phyloP scores from a whole-genome alignment of 129 eudicot genomes.

The Flaveria brownii region DNA sequence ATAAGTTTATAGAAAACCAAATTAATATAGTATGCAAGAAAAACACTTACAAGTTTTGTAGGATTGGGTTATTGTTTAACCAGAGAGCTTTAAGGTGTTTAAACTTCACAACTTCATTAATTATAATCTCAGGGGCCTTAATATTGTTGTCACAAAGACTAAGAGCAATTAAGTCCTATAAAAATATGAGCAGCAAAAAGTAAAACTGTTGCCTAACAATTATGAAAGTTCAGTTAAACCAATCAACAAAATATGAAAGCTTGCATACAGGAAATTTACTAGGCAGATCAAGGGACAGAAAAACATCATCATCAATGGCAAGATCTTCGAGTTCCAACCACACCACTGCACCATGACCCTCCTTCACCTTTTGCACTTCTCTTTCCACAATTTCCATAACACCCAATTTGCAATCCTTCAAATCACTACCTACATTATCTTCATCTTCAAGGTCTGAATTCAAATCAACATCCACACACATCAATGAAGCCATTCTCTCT shows the following conservation, averaged over 20 bases:
- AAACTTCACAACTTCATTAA: conserved; percentile 53
- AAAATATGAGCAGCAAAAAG: conserved; percentile 17
- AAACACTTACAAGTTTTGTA: conserved; percentile 51
- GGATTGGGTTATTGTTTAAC: conserved; percentile 81
- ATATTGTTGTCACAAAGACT: conserved; percentile 83
- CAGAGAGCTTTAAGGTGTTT: conserved; percentile 84
- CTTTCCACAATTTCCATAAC: conserved; percentile 54
- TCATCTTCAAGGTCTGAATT: conserved; percentile 51
- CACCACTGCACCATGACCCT: conserved; percentile 50
- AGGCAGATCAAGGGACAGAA: conserved; percentile 75
- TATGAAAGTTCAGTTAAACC: not conserved
- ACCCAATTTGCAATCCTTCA: conserved; percentile 35
- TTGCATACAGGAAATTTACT: conserved; percentile 82
- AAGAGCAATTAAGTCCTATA: conserved; percentile 74
- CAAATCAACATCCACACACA: conserved; percentile 85
- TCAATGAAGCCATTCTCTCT: conserved; percentile 92
- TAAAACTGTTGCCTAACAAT: not conserved
- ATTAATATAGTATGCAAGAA: conserved; percentile 7
- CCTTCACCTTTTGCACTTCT: conserved; percentile 54
- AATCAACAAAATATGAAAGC: not conserved
- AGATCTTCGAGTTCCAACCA: conserved; percentile 98
- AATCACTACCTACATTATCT: conserved; percentile 32
- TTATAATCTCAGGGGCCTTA: conserved; percentile 44
- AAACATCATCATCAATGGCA: conserved; percentile 64
- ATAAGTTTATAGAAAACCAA: not conserved